Evolutionary conservation across 345 rosid species (phyloP).

Genomic region (Rhodomyrtus tomentosa): DNA sequence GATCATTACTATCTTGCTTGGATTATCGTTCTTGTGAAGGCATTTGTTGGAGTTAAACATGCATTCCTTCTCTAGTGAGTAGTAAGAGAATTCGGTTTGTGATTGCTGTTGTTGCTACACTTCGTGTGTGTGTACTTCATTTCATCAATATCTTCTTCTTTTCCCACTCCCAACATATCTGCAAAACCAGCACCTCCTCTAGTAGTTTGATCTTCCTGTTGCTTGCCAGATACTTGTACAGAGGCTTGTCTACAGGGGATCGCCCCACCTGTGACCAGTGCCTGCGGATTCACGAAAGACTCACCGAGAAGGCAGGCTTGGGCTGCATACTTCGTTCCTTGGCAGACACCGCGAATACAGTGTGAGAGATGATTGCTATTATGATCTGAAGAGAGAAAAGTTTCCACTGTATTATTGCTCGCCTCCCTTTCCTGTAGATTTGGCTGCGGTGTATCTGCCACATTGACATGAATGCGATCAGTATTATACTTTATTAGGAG

Average conservation of each 20-base stretch:
- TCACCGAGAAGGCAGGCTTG: constrained; percentile 79
- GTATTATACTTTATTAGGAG: background rate
- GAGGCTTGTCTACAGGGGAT: constrained; percentile 89
- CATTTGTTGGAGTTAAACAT: background rate
- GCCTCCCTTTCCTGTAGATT: background rate
- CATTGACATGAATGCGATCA: background rate
- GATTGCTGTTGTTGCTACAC: background rate
- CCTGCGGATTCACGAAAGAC: constrained; percentile 74
- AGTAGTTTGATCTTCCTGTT: background rate
- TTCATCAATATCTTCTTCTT: background rate
- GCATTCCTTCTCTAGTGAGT: background rate
- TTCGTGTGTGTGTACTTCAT: accelerated
- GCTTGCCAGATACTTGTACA: constrained; percentile 52
- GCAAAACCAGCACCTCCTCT: background rate
- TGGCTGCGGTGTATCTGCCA: background rate
- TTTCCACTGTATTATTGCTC: background rate
- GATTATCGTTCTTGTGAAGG: background rate
- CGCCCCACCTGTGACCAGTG: constrained; percentile 92
- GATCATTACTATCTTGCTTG: background rate
- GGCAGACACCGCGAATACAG: constrained; percentile 67
- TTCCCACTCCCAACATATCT: background rate
- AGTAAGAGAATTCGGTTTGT: background rate
- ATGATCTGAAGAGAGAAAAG: background rate
- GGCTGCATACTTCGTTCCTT: constrained; percentile 86
- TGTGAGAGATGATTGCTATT: constrained; percentile 17